Base-by-base conservation (phyloP, 2,329 filamentous ascomycete species). In the Diaporthe sp. region DNA sequence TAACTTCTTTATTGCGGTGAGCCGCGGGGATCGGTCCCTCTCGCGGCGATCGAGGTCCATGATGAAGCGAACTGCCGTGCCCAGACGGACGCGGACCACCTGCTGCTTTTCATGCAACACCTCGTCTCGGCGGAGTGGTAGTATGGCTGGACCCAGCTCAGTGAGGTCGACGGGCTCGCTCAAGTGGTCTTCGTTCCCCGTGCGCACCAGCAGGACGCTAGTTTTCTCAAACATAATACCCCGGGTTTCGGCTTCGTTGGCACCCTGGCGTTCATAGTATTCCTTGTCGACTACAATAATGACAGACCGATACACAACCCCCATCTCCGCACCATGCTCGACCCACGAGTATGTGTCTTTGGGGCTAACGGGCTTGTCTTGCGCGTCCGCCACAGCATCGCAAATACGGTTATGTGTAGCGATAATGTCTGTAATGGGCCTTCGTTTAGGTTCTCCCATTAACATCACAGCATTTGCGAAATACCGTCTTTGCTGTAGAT, bases 51-150 rank as follows among this genome's bases (percentile, higher is more conserved):
- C 51, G 51, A 55, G 51, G 8, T 28, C 12, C 25, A 55, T 55
- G 51, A 31, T 28, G 28, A 55, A 55, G n/a, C 51, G 51, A 55
- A 55, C 51, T 12, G 51, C 51, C 28, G 51, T 55, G 51, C 28
- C 10, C 5, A 55, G 13, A 25, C 51, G 22, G 58, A 61, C 37
- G 1, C 58, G 58, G 22, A 61, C 58, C 5, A 61, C 58, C 17
- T 61, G 34, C 58, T 61, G 58, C 4, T 61, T 42, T 6, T 42
- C 37, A 28, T 28, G 37, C 17, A 42, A 28, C 7, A 17, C 3
- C 58, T 61, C 58, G 42, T 42, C 37, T 42, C 58, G 58, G 58
- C 58, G 13, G 22, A 61, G 58, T 9, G 58, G 37, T 28, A 61
- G 37, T 13, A 42, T 42, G 9, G 58, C 13, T 17, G 3, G 22